Evolutionary conservation across 2,329 filamentous ascomycete genomes (phyloP), one percentile per base, ranked within the genome.

Genomic region (Neocucurbitaria cava): DNA sequence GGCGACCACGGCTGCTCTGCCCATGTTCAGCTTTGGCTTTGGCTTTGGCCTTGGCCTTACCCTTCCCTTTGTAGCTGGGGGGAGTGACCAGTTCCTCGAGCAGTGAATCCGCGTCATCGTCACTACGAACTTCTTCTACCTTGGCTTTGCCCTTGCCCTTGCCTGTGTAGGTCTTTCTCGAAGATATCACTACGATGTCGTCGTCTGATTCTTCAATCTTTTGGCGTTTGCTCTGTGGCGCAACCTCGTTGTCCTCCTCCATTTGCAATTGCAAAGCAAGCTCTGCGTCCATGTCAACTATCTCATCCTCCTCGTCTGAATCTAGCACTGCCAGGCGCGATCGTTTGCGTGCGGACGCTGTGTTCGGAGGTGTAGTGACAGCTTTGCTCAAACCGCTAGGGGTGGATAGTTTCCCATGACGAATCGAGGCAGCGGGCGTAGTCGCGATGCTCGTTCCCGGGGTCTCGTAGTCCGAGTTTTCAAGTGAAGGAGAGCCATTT

Each of bases 381-480:
- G 61, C 53, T 50, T 61, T 56, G 49, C 59, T 61, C 30, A 66
- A 46, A 24, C 57, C 53, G 38, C 65, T 68, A 38, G 62, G 54
- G 46, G 65, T 67, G 45, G 72, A 61, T 45, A 56, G 49, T 23
- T 59, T 62, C 43, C 64, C 58, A 38, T 46, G 59, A 11, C 58
- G 52, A 49, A 59, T 8, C 7, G 79, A 79, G 21, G 78, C 76
- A 20, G 77, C 79, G 3, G 85, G 86, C 9, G 86, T 88, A 17
- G 77, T 79, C 42, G 79, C 76, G 49, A 81, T 78, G 70, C 85
- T 88, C 18, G 87, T 89, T 33, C 79, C 83, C 4, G 87, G 86
- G 3, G 87, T 89, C 54, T 85, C 86, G 64, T 82, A 83, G 17
- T 80, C 83, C 33, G 78, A 82, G 5, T 68, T 68, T 10, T 75